A percentile compares a stretch with the other conserved stretches of the same genome.
phyloP scores from a whole-genome alignment of 768 basidiomycete species.

The Fomitopsis pulvina region DNA sequence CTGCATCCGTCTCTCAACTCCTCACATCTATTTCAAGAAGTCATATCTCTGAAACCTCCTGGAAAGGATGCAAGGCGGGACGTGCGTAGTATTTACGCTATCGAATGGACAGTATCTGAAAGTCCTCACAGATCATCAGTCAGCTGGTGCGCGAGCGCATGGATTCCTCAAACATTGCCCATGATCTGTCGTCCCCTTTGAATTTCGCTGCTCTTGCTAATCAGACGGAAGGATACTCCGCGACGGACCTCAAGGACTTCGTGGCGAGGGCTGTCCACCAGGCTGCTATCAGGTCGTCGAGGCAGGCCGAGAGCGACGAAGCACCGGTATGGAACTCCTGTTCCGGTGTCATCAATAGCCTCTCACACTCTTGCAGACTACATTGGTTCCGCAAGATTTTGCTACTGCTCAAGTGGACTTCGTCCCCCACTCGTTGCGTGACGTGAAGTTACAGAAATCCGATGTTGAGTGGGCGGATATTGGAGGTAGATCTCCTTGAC shows the following conservation, averaged over 20 bases:
- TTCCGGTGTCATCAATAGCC: neutral
- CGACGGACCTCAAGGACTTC: slow-evolving; percentile 80
- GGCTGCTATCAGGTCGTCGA: slow-evolving; percentile 56
- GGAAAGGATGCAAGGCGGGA: slow-evolving; percentile 77
- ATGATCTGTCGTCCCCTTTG: slow-evolving; percentile 43
- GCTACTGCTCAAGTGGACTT: slow-evolving; percentile 75
- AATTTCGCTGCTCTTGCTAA: slow-evolving; percentile 78
- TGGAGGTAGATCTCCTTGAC: slow-evolving; percentile 53
- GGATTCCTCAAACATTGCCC: slow-evolving; percentile 38
- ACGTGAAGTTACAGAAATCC: slow-evolving; percentile 85
- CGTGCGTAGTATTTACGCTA: slow-evolving; percentile 33
- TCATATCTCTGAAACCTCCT: slow-evolving; percentile 67
- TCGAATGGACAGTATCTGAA: slow-evolving; percentile 9
- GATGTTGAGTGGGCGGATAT: slow-evolving; percentile 89
- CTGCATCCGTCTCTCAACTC: slow-evolving; percentile 70
- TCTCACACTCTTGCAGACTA: slow-evolving; percentile 13
- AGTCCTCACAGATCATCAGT: slow-evolving; percentile 42
- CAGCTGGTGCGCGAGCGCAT: slow-evolving; percentile 45
- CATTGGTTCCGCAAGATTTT: slow-evolving; percentile 62
- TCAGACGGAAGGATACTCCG: slow-evolving; percentile 88
- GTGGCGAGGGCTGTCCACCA: slow-evolving; percentile 78
- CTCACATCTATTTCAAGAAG: slow-evolving; percentile 77
- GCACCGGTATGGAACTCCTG: slow-evolving; percentile 5
- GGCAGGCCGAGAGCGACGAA: slow-evolving; percentile 13
- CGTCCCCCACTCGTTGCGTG: slow-evolving; percentile 79